A percentile compares a stretch with the other conserved stretches of the same genome.
Evolutionary conservation across 2,329 filamentous ascomycete genomes (phyloP).

Genomic region (Fusarium illudens): DNA sequence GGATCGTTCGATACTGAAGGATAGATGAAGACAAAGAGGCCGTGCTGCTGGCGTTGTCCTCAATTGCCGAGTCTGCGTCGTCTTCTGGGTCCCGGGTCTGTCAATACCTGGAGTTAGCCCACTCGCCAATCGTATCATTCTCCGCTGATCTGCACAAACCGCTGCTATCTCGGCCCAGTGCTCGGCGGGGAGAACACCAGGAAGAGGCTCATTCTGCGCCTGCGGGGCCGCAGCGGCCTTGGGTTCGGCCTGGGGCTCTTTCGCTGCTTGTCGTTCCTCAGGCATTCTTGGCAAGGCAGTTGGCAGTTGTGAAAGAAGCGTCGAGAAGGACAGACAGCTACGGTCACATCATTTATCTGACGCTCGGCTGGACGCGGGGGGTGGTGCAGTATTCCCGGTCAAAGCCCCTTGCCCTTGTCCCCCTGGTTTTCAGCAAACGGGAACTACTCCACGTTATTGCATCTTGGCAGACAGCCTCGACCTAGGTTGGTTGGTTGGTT

Average conservation of each 20-base stretch:
- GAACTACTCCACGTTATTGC: background rate
- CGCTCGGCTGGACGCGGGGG: background rate
- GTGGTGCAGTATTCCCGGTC: background rate
- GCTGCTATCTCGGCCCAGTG: conserved; percentile 5
- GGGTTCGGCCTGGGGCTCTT: background rate
- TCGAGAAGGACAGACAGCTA: background rate
- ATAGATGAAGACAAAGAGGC: conserved; percentile 20
- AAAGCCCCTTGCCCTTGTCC: background rate
- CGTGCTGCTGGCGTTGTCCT: conserved; percentile 9
- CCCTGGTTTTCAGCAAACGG: background rate
- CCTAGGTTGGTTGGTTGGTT: background rate
- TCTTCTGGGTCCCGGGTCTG: background rate
- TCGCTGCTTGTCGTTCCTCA: background rate
- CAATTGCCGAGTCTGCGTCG: conserved; percentile 3
- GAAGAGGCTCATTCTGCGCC: background rate
- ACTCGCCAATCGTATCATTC: background rate
- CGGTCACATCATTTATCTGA: background rate
- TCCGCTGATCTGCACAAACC: background rate
- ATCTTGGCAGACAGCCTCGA: background rate
- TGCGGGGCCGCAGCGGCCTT: background rate
- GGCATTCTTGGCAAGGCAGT: background rate
- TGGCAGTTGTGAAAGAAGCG: background rate
- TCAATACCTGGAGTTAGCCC: background rate
- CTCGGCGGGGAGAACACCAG: background rate
- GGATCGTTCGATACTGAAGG: conserved; percentile 18